Evolutionary conservation across 1,139 yeast species (phyloP).

Genomic region (Groenewaldozyma sp.): DNA sequence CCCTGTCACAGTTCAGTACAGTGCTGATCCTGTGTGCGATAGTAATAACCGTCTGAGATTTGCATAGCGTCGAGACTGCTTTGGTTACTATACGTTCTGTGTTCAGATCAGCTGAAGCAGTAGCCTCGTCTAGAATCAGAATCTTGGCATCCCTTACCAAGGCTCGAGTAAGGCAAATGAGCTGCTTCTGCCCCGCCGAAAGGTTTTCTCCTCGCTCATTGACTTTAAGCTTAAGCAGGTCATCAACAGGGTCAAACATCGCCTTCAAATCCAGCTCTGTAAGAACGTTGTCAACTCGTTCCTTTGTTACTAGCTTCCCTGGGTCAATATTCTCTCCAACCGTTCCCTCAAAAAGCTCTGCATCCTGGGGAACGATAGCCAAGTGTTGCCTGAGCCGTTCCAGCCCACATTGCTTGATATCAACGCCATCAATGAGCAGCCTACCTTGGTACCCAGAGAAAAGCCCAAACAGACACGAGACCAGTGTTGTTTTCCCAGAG

Average conservation of each 20-base stretch:
- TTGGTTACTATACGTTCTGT: slow-evolving; percentile 68
- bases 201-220: slow-evolving; percentile 64
- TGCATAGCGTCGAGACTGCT: slow-evolving; percentile 55
- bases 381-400: slow-evolving; percentile 45
- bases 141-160: slow-evolving; percentile 51
- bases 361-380: slow-evolving; percentile 68
- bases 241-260: slow-evolving; percentile 48
- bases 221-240: slow-evolving; percentile 33
- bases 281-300: slow-evolving; percentile 43
- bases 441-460: slow-evolving; percentile 44
- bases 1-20: slow-evolving; percentile 65
- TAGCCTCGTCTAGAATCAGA: slow-evolving; percentile 70
- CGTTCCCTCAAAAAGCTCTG: slow-evolving; percentile 57
- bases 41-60: slow-evolving; percentile 59
- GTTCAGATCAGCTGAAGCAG: slow-evolving; percentile 75
- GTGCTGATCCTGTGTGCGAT: slow-evolving; percentile 80
- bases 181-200: slow-evolving; percentile 70
- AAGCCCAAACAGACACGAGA: slow-evolving; percentile 53
- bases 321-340: slow-evolving; percentile 61
- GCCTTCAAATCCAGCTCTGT: slow-evolving; percentile 48
- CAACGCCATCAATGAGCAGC: slow-evolving; percentile 49
- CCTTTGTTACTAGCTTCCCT: slow-evolving; percentile 41
- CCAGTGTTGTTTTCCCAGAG: slow-evolving; percentile 64
- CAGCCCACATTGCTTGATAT: slow-evolving; percentile 46
- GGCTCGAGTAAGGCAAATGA: slow-evolving; percentile 67